phyloP scores from a whole-genome alignment of 768 basidiomycete genomes.

The Kwoniella dejecticola region DNA sequence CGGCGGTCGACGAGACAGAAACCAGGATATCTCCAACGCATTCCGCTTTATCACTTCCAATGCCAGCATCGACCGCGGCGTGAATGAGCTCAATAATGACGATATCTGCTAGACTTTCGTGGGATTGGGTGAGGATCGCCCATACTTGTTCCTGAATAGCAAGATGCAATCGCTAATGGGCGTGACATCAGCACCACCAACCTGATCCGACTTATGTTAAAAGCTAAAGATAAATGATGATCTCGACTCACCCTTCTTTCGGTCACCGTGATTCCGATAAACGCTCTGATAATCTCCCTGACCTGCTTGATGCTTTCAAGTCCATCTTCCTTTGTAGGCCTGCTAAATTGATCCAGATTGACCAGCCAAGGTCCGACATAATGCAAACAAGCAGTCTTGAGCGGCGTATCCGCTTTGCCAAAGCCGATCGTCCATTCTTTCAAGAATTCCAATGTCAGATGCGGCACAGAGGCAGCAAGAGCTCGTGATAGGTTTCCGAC shows the following conservation, averaged over 20 bases:
- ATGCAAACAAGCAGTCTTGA: conserved; percentile 72
- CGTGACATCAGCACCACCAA: neutral
- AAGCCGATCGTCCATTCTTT: conserved; percentile 72
- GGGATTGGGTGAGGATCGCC: conserved; percentile 72
- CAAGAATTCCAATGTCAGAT: conserved; percentile 83
- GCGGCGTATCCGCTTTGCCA: conserved; percentile 59
- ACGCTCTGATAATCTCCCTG: conserved; percentile 75
- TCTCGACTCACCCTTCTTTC: conserved; percentile 66
- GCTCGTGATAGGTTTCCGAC: conserved; percentile 17
- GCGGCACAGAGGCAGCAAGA: conserved; percentile 59
- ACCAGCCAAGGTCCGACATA: conserved; percentile 88
- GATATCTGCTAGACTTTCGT: conserved; percentile 68
- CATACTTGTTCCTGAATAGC: conserved; percentile 75
- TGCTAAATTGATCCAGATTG: conserved; percentile 72
- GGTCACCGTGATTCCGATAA: conserved; percentile 72
- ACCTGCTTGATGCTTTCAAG: conserved; percentile 73
- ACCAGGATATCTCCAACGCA: conserved; percentile 72
- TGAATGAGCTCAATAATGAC: conserved; percentile 78
- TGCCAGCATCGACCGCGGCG: conserved; percentile 78
- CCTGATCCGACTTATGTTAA: neutral
- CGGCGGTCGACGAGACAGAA: conserved; percentile 71
- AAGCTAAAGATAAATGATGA: neutral
- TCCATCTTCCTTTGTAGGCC: conserved; percentile 68
- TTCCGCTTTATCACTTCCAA: conserved; percentile 74
- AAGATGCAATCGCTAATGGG: conserved; percentile 62